Conservation (phyloP, 2,329 filamentous ascomycete species). For the Ophiostoma piceae region DNA sequence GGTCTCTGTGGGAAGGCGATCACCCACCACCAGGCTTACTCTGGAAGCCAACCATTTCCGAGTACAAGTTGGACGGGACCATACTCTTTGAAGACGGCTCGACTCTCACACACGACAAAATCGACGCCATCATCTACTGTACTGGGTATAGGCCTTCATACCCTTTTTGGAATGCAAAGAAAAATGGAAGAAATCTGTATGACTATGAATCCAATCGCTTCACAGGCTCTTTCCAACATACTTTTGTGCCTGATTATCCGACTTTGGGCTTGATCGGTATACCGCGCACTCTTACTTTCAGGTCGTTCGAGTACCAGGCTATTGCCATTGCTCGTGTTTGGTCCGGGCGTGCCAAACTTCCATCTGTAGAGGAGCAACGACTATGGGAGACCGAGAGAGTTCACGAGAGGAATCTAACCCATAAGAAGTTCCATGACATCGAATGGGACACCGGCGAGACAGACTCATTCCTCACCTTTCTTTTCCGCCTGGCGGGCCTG, state of each 20-base stretch:
- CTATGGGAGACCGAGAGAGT: slow-evolving; percentile 44
- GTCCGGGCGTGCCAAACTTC: slow-evolving; percentile 39
- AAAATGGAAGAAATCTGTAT: slow-evolving; percentile 45
- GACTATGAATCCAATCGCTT: slow-evolving; percentile 46
- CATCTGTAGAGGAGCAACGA: slow-evolving; percentile 37
- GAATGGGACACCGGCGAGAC: slow-evolving; percentile 50
- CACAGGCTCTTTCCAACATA: slow-evolving; percentile 44
- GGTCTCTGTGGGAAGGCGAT: slow-evolving; percentile 46
- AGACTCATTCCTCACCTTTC: slow-evolving; percentile 40
- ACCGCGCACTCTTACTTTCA: slow-evolving; percentile 42
- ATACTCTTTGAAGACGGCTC: slow-evolving; percentile 52
- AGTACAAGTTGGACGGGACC: slow-evolving; percentile 42
- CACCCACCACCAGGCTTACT: slow-evolving; percentile 54
- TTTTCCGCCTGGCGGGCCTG: slow-evolving; percentile 48
- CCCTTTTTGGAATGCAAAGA: slow-evolving; percentile 59
- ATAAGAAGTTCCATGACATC: slow-evolving; percentile 48
- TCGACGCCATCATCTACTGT: slow-evolving; percentile 78
- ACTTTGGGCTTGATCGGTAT: slow-evolving; percentile 49
- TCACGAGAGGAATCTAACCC: slow-evolving; percentile 31
- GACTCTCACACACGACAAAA: slow-evolving; percentile 46
- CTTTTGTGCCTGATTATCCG: slow-evolving; percentile 45
- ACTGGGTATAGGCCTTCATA: slow-evolving; percentile 85
- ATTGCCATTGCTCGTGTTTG: slow-evolving; percentile 36
- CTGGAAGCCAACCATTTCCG: slow-evolving; percentile 52
- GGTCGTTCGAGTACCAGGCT: slow-evolving; percentile 39